Evolutionary conservation across 805 yeast genomes (phyloP).

Genomic region (Hemisphaericaspora nanyangensis): DNA sequence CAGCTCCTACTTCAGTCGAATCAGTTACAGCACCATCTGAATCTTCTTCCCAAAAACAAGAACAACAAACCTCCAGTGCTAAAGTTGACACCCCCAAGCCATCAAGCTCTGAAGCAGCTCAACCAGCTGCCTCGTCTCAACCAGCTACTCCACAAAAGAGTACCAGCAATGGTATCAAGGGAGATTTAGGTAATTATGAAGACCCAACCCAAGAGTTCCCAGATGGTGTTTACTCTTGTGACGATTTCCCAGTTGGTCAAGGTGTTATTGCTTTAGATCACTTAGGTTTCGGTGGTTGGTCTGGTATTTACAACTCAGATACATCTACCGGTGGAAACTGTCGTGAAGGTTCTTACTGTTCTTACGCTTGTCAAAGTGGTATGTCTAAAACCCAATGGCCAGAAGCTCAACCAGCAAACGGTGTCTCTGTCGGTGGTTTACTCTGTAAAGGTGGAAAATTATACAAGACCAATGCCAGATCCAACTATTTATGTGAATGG

Average conservation of each 20-base stretch:
- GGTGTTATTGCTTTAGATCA: slow-evolving; percentile 57
- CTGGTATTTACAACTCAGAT: slow-evolving; percentile 46
- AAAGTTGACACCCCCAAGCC: no score
- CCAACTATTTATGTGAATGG: slow-evolving; percentile 61
- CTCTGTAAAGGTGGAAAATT: slow-evolving; percentile 58
- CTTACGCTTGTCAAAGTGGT: slow-evolving; percentile 77
- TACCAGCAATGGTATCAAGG: slow-evolving; percentile 24
- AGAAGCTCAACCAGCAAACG: slow-evolving; percentile 57
- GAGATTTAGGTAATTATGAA: slow-evolving; percentile 49
- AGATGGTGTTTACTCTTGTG: slow-evolving; percentile 71
- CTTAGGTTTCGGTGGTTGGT: slow-evolving; percentile 40
- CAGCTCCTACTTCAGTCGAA: slow-evolving; percentile 11
- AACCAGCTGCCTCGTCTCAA: slow-evolving; percentile 19
- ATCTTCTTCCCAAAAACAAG: slow-evolving; percentile 11
- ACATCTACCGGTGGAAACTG: slow-evolving; percentile 42
- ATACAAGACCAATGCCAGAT: slow-evolving; percentile 53
- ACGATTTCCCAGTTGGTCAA: slow-evolving; percentile 68
- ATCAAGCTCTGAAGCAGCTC: slow-evolving; percentile 14
- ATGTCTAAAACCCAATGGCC: slow-evolving; percentile 85
- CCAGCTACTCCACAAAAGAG: slow-evolving; percentile 15
- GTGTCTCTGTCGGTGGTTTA: slow-evolving; percentile 72
- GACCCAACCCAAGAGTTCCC: slow-evolving; percentile 51
- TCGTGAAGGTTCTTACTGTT: slow-evolving; percentile 66
- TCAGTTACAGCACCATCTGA: slow-evolving; percentile 17
- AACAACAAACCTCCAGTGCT: slow-evolving; percentile 15